These are phyloP conservation scores for Capsella bursapastoris DNA, from an alignment of 345 rosid genomes.

Conservation along the genomic window DNA sequence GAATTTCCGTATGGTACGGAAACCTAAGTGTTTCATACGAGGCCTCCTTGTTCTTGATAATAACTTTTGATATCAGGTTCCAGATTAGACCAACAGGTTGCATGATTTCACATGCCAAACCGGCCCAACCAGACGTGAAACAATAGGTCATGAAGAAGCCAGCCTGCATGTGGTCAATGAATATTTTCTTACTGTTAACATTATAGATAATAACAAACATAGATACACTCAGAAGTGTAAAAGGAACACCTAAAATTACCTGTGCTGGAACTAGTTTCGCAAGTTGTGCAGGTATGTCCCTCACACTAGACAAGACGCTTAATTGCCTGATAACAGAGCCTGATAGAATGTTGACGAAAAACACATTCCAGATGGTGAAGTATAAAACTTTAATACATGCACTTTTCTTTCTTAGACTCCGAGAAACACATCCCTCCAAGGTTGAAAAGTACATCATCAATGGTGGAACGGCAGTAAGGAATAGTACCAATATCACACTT, in stretches of 20 bases:
- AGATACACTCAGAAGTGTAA: background rate
- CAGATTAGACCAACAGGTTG: conserved; percentile 65
- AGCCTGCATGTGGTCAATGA: conserved; percentile 61
- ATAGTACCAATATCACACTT: conserved; percentile 78
- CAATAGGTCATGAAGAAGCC: conserved; percentile 92
- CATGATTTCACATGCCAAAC: conserved; percentile 75
- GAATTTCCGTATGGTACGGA: conserved; percentile 90
- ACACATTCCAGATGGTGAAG: conserved; percentile 97
- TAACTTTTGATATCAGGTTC: conserved; percentile 52
- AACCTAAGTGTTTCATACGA: conserved; percentile 51
- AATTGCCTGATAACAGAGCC: conserved; percentile 70
- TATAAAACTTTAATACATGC: conserved; percentile 76
- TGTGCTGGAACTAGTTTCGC: conserved; percentile 80
- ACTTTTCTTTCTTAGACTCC: conserved; percentile 79
- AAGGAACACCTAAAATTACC: conserved; percentile 49
- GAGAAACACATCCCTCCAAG: conserved; percentile 77
- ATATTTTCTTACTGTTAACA: background rate
- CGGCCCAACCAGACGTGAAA: conserved; percentile 90
- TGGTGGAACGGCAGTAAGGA: conserved; percentile 81
- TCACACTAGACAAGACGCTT: conserved; percentile 61
- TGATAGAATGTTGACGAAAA: conserved; percentile 81
- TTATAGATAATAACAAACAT: background rate
- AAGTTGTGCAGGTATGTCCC: conserved; percentile 65
- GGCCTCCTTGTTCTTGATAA: conserved; percentile 55
- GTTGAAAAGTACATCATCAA: conserved; percentile 85